Base-by-base conservation (phyloP, 768 basidiomycete species). In the Pisolithus sp. region DNA sequence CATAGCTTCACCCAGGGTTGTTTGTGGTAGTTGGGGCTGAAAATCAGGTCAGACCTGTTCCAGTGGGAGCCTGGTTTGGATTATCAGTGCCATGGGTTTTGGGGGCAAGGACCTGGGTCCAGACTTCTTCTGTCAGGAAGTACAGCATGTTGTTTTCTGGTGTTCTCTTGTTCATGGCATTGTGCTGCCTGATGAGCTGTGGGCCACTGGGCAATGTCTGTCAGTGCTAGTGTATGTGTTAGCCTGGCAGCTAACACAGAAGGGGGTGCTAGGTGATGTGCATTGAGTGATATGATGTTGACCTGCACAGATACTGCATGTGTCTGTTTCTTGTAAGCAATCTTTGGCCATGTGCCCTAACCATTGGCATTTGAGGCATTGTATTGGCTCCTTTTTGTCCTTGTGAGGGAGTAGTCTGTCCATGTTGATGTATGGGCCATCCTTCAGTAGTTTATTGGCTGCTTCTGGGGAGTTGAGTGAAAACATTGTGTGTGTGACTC, bases 401-500 rank as follows among this genome's bases (percentile, higher is more conserved):
- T n/a, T n/a, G n/a, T n/a, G n/a, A n/a, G n/a, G n/a, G n/a, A n/a
- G n/a, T n/a, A n/a, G n/a, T n/a, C n/a, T n/a, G n/a, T n/a, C n/a
- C n/a, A n/a, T n/a, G n/a, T n/a, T n/a, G n/a, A n/a, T n/a, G n/a
- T n/a, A n/a, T n/a, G n/a, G n/a, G n/a, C n/a, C n/a, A n/a, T n/a
- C n/a, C n/a, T n/a, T n/a, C n/a, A n/a, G n/a, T n/a, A n/a, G n/a
- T n/a, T n/a, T n/a, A n/a, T n/a, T n/a, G n/a, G n/a, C n/a, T n/a
- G n/a, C n/a, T n/a, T n/a, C n/a, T n/a, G n/a, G n/a, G n/a, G n/a
- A n/a, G n/a, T n/a, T n/a, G n/a, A n/a, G n/a, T n/a, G n/a, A n/a
- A n/a, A n/a, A n/a, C n/a, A n/a, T n/a, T n/a, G n/a, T n/a, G n/a
- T 67, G 62, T 0, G 66, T 65, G 0, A 52, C 49, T 5, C 44